Percentiles rank a stretch among this genome's conserved stretches.
phyloP scores from a whole-genome alignment of 108 stramenopile genomes.

The Skeletonema costatum region DNA sequence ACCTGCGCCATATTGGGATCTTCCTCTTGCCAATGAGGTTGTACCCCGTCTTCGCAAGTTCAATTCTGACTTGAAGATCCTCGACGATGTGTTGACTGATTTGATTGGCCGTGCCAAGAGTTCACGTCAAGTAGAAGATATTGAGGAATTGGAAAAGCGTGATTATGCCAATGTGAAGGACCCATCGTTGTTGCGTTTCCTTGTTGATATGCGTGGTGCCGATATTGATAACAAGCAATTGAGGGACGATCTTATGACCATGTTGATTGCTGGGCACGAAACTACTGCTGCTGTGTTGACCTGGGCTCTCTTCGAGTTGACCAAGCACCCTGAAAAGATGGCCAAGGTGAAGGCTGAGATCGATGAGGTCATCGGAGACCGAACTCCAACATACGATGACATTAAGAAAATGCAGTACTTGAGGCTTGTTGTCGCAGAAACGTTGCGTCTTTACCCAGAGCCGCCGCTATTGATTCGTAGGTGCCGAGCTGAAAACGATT shows the following conservation, averaged over 20 bases:
- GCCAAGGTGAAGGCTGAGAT: slow-evolving; percentile 80
- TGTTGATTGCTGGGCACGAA: slow-evolving; percentile 98
- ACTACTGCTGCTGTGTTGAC: slow-evolving; percentile 96
- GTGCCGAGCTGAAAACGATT: slow-evolving; percentile 80
- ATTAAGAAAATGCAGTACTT: slow-evolving; percentile 82
- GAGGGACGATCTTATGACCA: slow-evolving; percentile 96
- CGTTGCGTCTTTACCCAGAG: slow-evolving; percentile 91
- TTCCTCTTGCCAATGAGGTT: slow-evolving; percentile 90
- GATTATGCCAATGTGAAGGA: slow-evolving; percentile 91
- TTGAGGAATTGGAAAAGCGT: slow-evolving; percentile 89
- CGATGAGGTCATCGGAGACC: slow-evolving; percentile 89
- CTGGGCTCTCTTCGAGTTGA: slow-evolving; percentile 94
- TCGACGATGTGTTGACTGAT: slow-evolving; percentile 91
- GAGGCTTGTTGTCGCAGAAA: slow-evolving; percentile 89
- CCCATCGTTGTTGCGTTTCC: slow-evolving; percentile 91
- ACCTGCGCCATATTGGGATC: slow-evolving; percentile 95
- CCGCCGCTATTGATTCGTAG: slow-evolving; percentile 95
- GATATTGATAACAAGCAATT: slow-evolving; percentile 93
- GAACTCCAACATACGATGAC: slow-evolving; percentile 83
- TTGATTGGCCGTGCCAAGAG: slow-evolving; percentile 83
- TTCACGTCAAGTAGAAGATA: slow-evolving; percentile 81
- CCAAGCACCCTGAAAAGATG: slow-evolving; percentile 84
- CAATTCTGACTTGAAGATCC: slow-evolving; percentile 84
- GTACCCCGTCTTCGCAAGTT: slow-evolving; percentile 93
- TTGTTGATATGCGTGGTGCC: slow-evolving; percentile 95